phyloP scores from a whole-genome alignment of 208 protist species.

The Novymonas esmeraldas region DNA sequence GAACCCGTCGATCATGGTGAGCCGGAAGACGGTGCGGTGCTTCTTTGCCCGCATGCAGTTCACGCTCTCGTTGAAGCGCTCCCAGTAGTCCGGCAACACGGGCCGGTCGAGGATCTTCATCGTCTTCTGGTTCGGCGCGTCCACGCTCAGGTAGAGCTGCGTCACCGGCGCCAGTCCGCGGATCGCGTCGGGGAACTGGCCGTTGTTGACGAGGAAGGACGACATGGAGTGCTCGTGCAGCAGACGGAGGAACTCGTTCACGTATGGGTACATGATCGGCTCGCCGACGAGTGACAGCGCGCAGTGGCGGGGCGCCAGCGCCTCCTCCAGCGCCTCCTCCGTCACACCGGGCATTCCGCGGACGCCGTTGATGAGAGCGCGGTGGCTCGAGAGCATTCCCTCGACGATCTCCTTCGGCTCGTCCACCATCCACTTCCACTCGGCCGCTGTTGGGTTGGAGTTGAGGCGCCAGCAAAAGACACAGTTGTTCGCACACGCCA shows the following conservation, averaged over 20 bases:
- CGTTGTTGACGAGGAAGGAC: constrained; percentile 95
- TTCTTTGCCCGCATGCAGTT: constrained; percentile 82
- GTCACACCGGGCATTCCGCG: constrained; percentile 93
- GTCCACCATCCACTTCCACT: constrained; percentile 95
- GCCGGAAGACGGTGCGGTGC: constrained; percentile 95
- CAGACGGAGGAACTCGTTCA: constrained; percentile 90
- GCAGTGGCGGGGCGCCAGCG: constrained; percentile 88
- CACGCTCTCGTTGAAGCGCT: constrained; percentile 93
- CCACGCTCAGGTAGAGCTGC: constrained; percentile 95
- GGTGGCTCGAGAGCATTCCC: constrained; percentile 82
- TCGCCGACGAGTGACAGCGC: constrained; percentile 96
- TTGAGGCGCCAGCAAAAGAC: constrained; percentile 96
- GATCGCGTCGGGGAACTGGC: constrained; percentile 89
- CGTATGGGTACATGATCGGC: constrained; percentile 95
- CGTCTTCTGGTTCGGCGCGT: constrained; percentile 87
- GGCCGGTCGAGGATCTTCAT: constrained; percentile 93
- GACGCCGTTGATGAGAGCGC: constrained; percentile 75
- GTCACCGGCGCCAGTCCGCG: constrained; percentile 76
- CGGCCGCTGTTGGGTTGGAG: constrained; percentile 91
- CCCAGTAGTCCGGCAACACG: constrained; percentile 94
- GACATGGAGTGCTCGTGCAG: constrained; percentile 87
- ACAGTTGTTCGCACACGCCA: constrained; percentile 97
- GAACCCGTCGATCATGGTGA: constrained; percentile 96
- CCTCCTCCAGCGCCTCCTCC: constrained; percentile 77
- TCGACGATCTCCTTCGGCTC: constrained; percentile 86